Evolutionary conservation across 176 grass and related monocot species (phyloP).

Genomic region (Carex parvula): DNA sequence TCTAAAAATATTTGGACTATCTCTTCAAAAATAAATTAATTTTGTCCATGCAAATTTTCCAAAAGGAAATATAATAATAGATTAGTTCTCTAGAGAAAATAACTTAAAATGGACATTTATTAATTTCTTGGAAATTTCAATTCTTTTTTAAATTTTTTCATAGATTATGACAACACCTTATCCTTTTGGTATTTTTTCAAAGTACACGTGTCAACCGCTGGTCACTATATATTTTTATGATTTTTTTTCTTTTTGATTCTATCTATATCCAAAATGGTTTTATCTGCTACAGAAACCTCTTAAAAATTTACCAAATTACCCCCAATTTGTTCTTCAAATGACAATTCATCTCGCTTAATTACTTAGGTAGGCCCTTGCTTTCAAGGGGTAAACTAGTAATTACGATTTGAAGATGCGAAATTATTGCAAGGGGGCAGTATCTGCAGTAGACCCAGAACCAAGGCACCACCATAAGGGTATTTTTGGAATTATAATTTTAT

Average conservation of each 20-base stretch:
- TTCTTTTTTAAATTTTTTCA: neutral
- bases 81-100: neutral
- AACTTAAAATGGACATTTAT: neutral
- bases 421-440: neutral
- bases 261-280: neutral
- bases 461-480: neutral
- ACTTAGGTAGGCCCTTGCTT: neutral
- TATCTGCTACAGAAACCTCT: neutral
- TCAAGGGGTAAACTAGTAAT: neutral
- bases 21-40: too few species aligned
- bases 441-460: neutral
- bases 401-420: neutral
- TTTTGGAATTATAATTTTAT: neutral
- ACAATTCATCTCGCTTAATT: neutral
- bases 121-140: neutral
- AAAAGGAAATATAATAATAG: neutral
- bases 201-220: neutral
- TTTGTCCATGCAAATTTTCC: too few species aligned
- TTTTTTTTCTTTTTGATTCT: neutral
- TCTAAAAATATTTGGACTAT: too few species aligned
- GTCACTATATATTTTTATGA: neutral
- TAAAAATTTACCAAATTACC: neutral
- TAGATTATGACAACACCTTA: neutral
- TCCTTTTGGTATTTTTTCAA: neutral
- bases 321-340: constrained; percentile 2